phyloP scores from a whole-genome alignment of 305 asterid species.

The Solanum hybrid region DNA sequence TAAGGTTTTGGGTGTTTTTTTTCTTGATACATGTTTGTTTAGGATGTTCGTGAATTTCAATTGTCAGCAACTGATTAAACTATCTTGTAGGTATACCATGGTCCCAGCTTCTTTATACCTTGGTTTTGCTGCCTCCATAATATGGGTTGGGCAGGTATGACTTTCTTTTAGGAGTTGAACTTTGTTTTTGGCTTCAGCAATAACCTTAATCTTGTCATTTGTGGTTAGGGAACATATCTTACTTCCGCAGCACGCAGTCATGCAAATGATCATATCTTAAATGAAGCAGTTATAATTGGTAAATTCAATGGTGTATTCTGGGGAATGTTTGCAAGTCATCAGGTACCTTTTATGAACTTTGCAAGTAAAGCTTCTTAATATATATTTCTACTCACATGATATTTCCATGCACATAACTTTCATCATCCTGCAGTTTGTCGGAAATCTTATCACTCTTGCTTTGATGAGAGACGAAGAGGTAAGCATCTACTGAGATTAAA shows the following conservation, averaged over 20 bases:
- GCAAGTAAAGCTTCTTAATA: background rate
- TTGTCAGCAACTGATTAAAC: constrained; percentile 4
- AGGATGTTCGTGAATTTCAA: background rate
- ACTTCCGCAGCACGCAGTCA: constrained; percentile 73
- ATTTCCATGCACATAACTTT: background rate
- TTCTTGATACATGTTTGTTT: background rate
- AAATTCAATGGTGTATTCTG: constrained; percentile 80
- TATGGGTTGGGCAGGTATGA: constrained; percentile 84
- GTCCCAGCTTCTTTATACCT: constrained; percentile 75
- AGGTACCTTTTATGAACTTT: constrained; percentile 32
- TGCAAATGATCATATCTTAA: constrained; percentile 44
- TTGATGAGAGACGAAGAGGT: constrained; percentile 67
- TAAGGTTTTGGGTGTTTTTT: background rate
- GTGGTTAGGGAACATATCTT: constrained; percentile 86
- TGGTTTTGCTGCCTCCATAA: constrained; percentile 79
- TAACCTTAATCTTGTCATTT: background rate
- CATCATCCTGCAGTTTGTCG: constrained; percentile 54
- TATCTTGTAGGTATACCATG: constrained; percentile 65
- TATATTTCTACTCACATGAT: background rate
- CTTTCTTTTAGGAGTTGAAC: background rate
- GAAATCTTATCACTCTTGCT: constrained; percentile 76
- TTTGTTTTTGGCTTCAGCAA: background rate
- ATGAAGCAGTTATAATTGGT: constrained; percentile 73
- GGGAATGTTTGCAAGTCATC: constrained; percentile 79
- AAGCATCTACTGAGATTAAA: constrained; percentile 5